Percentiles rank a stretch among this genome's conserved stretches.
Evolutionary conservation across 345 rosid species (phyloP).

Genomic region (Viola odorata): DNA sequence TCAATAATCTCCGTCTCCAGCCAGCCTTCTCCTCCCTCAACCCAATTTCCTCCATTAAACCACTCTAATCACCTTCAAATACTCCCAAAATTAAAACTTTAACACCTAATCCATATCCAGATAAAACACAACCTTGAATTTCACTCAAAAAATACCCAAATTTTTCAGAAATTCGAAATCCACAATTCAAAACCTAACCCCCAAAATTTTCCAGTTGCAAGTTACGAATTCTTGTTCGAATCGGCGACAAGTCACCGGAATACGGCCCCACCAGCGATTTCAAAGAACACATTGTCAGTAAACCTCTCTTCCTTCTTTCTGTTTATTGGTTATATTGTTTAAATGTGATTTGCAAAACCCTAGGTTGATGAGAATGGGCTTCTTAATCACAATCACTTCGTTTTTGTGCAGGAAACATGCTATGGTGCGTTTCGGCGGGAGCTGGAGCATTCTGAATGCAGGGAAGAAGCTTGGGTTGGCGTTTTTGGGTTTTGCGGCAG

Average conservation of each 20-base stretch:
- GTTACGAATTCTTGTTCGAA: slow-evolving; percentile 83
- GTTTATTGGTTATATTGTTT: neutral
- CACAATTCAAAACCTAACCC: too few relatives aligned
- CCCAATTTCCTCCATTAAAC: too few relatives aligned
- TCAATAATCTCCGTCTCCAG: too few relatives aligned
- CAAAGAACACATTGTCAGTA: slow-evolving; percentile 76
- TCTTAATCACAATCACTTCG: neutral
- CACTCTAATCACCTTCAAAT: too few relatives aligned
- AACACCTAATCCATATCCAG: too few relatives aligned
- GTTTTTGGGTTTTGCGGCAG: slow-evolving; percentile 55
- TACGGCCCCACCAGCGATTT: slow-evolving; percentile 63
- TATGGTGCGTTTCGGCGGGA: slow-evolving; percentile 72
- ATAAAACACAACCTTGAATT: too few relatives aligned
- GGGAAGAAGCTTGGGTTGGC: slow-evolving; percentile 78
- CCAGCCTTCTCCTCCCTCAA: too few relatives aligned
- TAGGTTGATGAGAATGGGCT: neutral
- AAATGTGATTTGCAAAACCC: slow-evolving; percentile 12
- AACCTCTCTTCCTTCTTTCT: slow-evolving; percentile 9
- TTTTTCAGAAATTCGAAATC: too few relatives aligned
- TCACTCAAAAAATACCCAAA: too few relatives aligned
- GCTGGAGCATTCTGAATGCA: slow-evolving; percentile 72
- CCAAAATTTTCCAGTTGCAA: too few relatives aligned
- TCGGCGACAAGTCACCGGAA: slow-evolving; percentile 84
- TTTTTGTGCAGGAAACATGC: slow-evolving; percentile 68
- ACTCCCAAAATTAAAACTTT: too few relatives aligned